Base-by-base conservation (phyloP, 164 flowering plant genomes). In the Piper betle region DNA sequence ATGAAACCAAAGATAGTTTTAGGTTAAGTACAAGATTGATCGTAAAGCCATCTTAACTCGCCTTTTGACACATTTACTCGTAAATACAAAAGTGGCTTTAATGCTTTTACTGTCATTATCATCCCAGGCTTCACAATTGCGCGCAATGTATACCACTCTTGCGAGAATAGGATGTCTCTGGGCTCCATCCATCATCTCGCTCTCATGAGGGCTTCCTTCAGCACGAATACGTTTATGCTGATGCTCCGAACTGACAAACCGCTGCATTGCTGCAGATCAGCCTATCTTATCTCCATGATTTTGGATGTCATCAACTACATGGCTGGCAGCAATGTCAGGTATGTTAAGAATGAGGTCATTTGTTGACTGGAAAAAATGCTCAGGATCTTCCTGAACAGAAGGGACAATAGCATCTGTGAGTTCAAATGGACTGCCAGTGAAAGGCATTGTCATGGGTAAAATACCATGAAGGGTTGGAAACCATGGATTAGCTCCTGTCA, bases 201-300 rank as follows among this genome's bases (percentile, higher is more conserved):
- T 73, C 2, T 68, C 75, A 67, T 60, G 20, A 4, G 79, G 55
- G 63, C 65, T 71, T 48, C 58, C 52, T 11, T 58, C 79, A 15
- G 86, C 91, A 55, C 90, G 78, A 59, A 91, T 85, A 53, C 84
- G 84, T 68, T 91, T 86, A 76, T 91, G 97, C 73, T 88, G 72
- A 74, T 82, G 91, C 66, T 88, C 94, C 80, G 88, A 82, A 80
- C 97, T 91, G 56, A 94, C 90, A 50, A 86, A 93, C 62, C 94
- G 76, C 68, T 82, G 97, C 87, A 91, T 69, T 39, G 96, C 84
- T 56, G 75, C 67, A 7, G 91, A 79, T 73, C 87, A 69, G 39
- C 73, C 87, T 58, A 81, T 78, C 77, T 84, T 86, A 55, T 70
- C 74, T 6, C 64, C 69, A 18, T 53, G 53, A 55, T 71, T 77